Evolutionary conservation across 2,329 filamentous ascomycete genomes (phyloP).

Genomic region (Ascochyta fabae): DNA sequence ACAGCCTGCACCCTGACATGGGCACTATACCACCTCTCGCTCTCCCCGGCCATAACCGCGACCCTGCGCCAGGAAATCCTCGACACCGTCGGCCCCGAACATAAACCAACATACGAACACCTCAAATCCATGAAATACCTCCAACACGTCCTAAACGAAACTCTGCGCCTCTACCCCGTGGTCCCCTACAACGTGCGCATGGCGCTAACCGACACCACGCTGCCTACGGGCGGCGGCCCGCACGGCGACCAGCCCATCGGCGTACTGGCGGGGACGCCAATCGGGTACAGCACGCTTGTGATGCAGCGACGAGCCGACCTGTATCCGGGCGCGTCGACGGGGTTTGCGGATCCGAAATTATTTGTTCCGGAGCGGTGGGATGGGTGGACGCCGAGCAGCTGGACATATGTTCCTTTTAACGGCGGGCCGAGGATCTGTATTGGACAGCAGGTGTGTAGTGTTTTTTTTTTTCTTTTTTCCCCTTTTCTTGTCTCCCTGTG

Average conservation of each 20-base stretch:
- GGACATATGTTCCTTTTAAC: conserved; percentile 59
- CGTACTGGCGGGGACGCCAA: conserved; percentile 52
- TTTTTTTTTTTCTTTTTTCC: neutral
- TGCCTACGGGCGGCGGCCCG: conserved; percentile 57
- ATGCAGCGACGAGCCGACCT: conserved; percentile 59
- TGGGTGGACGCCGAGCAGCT: conserved; percentile 56
- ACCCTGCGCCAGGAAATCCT: conserved; percentile 78
- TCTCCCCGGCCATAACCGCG: conserved; percentile 69
- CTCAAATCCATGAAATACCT: conserved; percentile 87
- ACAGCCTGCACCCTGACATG: conserved; percentile 83
- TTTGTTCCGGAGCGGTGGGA: conserved; percentile 61
- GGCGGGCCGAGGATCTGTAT: conserved; percentile 59
- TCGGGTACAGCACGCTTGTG: conserved; percentile 56
- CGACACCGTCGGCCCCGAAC: conserved; percentile 66
- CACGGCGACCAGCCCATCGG: conserved; percentile 55
- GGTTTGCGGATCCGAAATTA: conserved; percentile 50
- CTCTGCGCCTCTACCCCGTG: conserved; percentile 56
- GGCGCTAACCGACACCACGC: conserved; percentile 55
- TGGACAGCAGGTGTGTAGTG: conserved; percentile 49
- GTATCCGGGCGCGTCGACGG: conserved; percentile 50
- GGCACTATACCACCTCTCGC: conserved; percentile 80
- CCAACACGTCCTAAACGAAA: conserved; percentile 45
- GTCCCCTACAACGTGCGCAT: conserved; percentile 59
- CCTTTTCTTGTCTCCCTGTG: neutral
- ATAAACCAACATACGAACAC: conserved; percentile 72